Evolutionary conservation across 257 asterid genomes (phyloP).

Genomic region (Solanum acaule): DNA sequence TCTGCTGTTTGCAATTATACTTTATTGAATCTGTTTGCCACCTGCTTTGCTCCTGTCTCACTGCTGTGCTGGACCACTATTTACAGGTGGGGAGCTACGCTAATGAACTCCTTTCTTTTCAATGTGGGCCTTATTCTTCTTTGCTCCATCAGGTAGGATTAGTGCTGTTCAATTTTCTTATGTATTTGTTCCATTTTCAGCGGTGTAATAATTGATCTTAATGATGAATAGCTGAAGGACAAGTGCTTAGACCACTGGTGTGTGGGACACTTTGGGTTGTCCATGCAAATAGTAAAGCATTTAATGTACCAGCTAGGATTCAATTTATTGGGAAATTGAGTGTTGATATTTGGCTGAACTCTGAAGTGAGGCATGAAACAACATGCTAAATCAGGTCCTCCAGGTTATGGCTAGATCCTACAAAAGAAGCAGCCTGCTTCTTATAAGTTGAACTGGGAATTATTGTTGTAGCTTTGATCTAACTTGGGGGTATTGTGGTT

Average conservation of each 20-base stretch:
- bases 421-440: neutral
- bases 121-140: constrained; percentile 91
- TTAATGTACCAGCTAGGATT: neutral
- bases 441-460: neutral
- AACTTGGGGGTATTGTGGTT: neutral
- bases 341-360: neutral
- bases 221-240: neutral
- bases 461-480: neutral
- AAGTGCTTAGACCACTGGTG: neutral
- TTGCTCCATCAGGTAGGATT: constrained; percentile 74
- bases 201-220: neutral
- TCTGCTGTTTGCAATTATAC: neutral
- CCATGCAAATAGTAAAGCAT: neutral
- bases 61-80: neutral
- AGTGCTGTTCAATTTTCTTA: neutral
- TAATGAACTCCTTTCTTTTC: constrained; percentile 87
- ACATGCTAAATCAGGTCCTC: neutral
- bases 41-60: neutral
- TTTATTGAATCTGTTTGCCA: neutral
- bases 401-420: neutral
- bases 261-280: neutral
- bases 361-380: neutral
- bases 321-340: neutral
- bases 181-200: neutral
- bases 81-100: constrained; percentile 92